Evolutionary conservation across 208 protist species (phyloP).

Genomic region (Vickermania spadyakhi): DNA sequence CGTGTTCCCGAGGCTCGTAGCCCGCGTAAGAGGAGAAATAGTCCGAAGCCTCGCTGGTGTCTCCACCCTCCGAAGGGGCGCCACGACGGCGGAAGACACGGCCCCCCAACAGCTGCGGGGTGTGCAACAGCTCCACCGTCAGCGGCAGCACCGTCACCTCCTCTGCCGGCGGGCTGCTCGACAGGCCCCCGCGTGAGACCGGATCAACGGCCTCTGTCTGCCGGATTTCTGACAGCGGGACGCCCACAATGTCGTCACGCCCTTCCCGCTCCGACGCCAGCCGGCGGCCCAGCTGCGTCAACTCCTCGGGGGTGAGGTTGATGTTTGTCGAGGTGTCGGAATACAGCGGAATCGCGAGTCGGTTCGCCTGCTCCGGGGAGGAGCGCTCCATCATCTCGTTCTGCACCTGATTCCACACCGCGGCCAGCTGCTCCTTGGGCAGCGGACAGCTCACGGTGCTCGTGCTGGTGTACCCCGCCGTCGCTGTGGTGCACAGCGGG

Average conservation of each 20-base stretch:
- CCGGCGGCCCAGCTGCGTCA: constrained; percentile 16
- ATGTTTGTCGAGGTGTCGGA: constrained; percentile 20
- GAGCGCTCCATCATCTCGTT: constrained; percentile 17
- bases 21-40: constrained; percentile 24
- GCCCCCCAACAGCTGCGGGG: constrained; percentile 10
- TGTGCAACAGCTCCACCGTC: constrained; percentile 25
- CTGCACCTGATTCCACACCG: constrained; percentile 46
- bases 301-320: constrained; percentile 17
- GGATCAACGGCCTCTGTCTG: constrained; percentile 6
- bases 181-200: background rate
- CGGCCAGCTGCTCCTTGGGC: constrained; percentile 46
- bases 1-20: constrained; percentile 28
- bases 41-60: constrained; percentile 21
- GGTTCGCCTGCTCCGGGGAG: constrained; percentile 12
- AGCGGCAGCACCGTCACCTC: constrained; percentile 8
- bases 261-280: constrained; percentile 21
- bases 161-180: background rate
- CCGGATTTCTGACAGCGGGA: constrained; percentile 20
- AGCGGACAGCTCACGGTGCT: constrained; percentile 41
- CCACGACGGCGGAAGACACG: background rate
- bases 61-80: background rate
- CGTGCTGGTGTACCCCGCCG: constrained; percentile 15
- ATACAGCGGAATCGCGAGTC: constrained; percentile 37
- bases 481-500: constrained; percentile 25
- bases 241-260: constrained; percentile 36